phyloP scores from a whole-genome alignment of 371 early-diverging fungal species.

The Mucor piriformis region DNA sequence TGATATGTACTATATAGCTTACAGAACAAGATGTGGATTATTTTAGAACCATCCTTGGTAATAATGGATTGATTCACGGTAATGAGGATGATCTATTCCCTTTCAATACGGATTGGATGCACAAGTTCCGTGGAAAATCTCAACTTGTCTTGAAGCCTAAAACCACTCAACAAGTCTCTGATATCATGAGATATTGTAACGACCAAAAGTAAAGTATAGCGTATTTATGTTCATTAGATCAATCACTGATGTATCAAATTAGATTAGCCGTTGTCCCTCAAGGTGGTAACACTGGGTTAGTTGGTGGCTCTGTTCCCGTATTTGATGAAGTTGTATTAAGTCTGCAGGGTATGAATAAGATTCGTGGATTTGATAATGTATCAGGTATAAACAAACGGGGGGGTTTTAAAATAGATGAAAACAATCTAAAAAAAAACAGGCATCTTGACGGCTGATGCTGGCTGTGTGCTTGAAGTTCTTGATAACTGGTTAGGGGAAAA shows the following conservation, averaged over 20 bases:
- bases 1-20: slow-evolving; percentile 26
- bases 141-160: slow-evolving; percentile 85
- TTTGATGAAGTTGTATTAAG: slow-evolving; percentile 93
- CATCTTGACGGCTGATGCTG: slow-evolving; percentile 87
- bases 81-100: slow-evolving; percentile 59
- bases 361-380: slow-evolving; percentile 83
- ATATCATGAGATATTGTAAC: slow-evolving; percentile 88
- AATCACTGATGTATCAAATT: neutral
- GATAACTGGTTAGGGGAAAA: slow-evolving; percentile 86
- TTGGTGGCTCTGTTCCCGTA: slow-evolving; percentile 92
- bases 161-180: slow-evolving; percentile 83
- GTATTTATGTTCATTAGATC: neutral
- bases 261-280: slow-evolving; percentile 94
- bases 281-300: slow-evolving; percentile 95
- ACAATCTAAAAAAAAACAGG: slow-evolving; percentile 40
- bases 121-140: slow-evolving; percentile 88
- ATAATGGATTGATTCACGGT: slow-evolving; percentile 48
- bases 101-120: slow-evolving; percentile 92
- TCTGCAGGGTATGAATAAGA: slow-evolving; percentile 75
- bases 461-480: slow-evolving; percentile 88
- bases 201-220: slow-evolving; percentile 53
- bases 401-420: neutral
- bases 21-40: slow-evolving; percentile 60
- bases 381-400: slow-evolving; percentile 62
- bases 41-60: slow-evolving; percentile 64